Conservation (phyloP, 1,284 basidiomycete genomes). For the Heimioporus punctisporus region DNA sequence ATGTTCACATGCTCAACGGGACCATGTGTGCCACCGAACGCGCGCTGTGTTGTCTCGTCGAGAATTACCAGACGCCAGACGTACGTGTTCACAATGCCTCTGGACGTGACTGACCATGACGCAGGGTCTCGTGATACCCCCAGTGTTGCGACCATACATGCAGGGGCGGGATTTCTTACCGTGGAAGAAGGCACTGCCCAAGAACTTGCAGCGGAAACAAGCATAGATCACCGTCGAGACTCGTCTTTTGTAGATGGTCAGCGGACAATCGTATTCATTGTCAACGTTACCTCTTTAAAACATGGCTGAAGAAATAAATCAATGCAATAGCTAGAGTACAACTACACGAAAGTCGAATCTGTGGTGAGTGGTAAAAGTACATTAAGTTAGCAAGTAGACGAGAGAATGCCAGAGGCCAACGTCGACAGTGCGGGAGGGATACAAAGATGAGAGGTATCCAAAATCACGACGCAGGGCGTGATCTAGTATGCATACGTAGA, state of each 20-base stretch:
- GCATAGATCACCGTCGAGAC: conserved; percentile 14
- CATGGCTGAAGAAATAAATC: neutral
- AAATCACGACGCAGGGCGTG: no score
- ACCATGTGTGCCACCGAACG: conserved; percentile 98
- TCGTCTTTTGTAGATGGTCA: no score
- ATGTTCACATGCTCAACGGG: conserved; percentile 98
- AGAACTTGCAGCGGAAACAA: conserved; percentile 74
- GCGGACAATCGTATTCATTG: neutral
- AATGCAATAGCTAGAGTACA: neutral
- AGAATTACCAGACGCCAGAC: conserved; percentile 97
- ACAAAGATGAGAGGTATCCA: no score
- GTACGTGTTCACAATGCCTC: conserved; percentile 45
- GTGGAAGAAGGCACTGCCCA: conserved; percentile 84
- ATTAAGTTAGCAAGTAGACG: conserved; percentile 25
- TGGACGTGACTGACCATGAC: neutral
- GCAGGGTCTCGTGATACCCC: conserved; percentile 89
- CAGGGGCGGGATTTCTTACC: conserved; percentile 94
- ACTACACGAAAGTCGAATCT: no score
- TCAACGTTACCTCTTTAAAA: neutral
- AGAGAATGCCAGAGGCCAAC: neutral
- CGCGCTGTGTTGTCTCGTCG: conserved; percentile 96
- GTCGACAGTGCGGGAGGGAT: no score
- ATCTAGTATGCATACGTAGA: conserved; percentile 15
- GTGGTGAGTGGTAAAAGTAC: conserved; percentile 15
- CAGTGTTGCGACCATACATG: conserved; percentile 94